A percentile compares a stretch with the other conserved stretches of the same genome.
These are phyloP conservation scores for Aspergillus udagawae DNA, from an alignment of 2,329 filamentous ascomycete species.

Conservation along the genomic window DNA sequence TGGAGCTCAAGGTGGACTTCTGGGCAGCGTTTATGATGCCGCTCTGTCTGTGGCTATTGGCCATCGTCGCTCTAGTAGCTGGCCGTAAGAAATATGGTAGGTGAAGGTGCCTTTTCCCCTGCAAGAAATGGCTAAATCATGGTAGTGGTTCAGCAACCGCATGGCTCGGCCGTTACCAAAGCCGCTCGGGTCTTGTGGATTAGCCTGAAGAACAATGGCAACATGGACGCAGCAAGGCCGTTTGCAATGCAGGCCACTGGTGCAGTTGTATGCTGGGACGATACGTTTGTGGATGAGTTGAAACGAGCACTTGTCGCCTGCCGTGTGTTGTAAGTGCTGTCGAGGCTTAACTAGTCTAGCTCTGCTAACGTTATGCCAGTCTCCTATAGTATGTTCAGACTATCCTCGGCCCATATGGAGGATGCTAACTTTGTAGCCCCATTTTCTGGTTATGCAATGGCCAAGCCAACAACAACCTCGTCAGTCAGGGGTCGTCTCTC, in stretches of 20 bases:
- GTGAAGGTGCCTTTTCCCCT: no score
- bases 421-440: not conserved
- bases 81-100: not conserved
- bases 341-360: not conserved
- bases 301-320: not conserved
- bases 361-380: not conserved
- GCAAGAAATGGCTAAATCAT: not conserved
- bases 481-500: not conserved
- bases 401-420: not conserved
- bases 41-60: slow-evolving; percentile 1
- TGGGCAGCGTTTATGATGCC: slow-evolving; percentile 4
- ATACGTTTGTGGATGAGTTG: not conserved
- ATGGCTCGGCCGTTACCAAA: not conserved
- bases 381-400: not conserved
- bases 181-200: slow-evolving; percentile 1
- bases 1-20: slow-evolving; percentile 4
- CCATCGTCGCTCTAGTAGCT: not conserved
- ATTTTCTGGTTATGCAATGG: not conserved
- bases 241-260: not conserved
- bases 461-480: not conserved
- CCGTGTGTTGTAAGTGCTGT: not conserved
- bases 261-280: not conserved
- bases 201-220: not conserved
- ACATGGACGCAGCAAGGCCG: slow-evolving; percentile 1
- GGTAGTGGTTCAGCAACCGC: not conserved